Conservation (phyloP, 345 rosid genomes). For the Citrus trifoliata region DNA sequence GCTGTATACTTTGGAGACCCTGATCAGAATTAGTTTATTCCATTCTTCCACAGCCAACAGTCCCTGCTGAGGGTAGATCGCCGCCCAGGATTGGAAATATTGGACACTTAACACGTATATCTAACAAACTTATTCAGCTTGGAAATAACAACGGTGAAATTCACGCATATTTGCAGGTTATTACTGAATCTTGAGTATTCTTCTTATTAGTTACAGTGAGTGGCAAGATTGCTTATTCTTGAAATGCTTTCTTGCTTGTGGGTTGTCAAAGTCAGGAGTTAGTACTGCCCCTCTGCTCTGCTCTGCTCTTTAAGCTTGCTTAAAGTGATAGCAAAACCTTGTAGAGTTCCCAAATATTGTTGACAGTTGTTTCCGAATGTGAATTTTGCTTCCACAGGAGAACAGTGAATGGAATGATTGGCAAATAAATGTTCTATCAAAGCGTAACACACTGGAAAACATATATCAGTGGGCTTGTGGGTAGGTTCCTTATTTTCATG, state of each 20-base stretch:
- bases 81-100: constrained; percentile 79
- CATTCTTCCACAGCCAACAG: constrained; percentile 60
- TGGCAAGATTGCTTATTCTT: not conserved
- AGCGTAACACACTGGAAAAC: constrained; percentile 83
- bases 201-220: not conserved
- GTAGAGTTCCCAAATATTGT: not conserved
- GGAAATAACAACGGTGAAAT: constrained; percentile 57
- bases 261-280: not conserved
- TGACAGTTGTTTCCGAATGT: constrained; percentile 7
- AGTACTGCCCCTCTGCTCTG: no score
- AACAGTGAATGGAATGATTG: constrained; percentile 70
- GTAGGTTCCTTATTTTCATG: constrained; percentile 38
- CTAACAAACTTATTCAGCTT: constrained; percentile 80
- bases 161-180: constrained; percentile 71
- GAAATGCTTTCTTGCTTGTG: not conserved
- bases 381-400: constrained; percentile 42
- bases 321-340: not conserved
- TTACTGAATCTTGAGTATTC: constrained; percentile 1
- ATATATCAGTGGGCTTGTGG: constrained; percentile 89
- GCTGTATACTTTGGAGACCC: constrained; percentile 6
- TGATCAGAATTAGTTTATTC: constrained; percentile 12
- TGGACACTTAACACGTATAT: constrained; percentile 85
- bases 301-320: no score
- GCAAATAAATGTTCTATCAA: constrained; percentile 63
- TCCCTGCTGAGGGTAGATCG: constrained; percentile 61